A percentile compares a stretch with the other conserved stretches of the same genome.
These are phyloP conservation scores for Aspergillus intermedius DNA, from an alignment of 2,329 filamentous ascomycete genomes.

Conservation along the genomic window DNA sequence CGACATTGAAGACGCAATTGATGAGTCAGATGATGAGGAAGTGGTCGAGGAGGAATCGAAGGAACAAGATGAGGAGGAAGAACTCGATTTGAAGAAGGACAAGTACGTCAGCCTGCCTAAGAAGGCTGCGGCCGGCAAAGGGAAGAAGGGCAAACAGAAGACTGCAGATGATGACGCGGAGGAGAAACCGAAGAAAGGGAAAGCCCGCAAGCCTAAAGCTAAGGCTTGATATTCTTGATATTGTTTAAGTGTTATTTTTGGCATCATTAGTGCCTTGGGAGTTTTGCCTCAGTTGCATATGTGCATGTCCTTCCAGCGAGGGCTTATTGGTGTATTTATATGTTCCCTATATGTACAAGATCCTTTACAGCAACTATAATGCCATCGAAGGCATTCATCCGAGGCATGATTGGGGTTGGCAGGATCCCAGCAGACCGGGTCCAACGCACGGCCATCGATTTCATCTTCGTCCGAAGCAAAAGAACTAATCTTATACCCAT, in stretches of 20 bases:
- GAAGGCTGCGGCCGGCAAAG: conserved; percentile 31
- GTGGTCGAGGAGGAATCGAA: conserved; percentile 47
- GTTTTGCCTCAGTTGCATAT: background rate
- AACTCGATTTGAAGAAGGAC: conserved; percentile 82
- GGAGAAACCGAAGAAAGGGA: conserved; percentile 50
- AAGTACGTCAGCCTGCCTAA: conserved; percentile 95
- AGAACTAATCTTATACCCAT: background rate
- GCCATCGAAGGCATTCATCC: background rate
- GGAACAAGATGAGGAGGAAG: conserved; percentile 64
- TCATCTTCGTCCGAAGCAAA: background rate
- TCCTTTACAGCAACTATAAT: background rate
- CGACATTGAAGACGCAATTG: conserved; percentile 91
- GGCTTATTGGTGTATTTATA: background rate
- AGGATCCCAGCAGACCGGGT: background rate
- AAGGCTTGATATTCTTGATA: conserved; percentile 10
- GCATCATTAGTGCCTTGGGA: background rate
- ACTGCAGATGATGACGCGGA: conserved; percentile 28
- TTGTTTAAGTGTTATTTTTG: background rate
- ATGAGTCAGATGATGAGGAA: conserved; percentile 76
- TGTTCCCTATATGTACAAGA: background rate
- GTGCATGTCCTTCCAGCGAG: background rate
- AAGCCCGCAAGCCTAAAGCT: conserved; percentile 27
- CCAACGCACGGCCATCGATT: background rate
- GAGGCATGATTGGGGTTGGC: background rate
- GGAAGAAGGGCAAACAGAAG: conserved; percentile 35